Conservation (phyloP, 441 rosid genomes). For the Brassica balearica region DNA sequence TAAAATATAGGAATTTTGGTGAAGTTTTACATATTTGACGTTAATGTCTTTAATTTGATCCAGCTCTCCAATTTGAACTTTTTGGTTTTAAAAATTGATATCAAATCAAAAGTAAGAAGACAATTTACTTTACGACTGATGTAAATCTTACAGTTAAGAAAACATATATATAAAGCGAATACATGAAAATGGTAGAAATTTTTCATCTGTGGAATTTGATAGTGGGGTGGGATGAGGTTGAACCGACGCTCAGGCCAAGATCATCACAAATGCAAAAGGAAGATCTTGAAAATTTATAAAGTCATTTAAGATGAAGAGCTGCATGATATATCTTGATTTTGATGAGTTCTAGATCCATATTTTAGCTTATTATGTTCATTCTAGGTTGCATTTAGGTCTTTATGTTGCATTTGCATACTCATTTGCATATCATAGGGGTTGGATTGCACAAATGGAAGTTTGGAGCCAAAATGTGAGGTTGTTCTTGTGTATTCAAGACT, state of each 20-base stretch:
- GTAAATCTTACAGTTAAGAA: not conserved
- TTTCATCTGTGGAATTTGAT: not conserved
- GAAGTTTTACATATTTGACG: not conserved
- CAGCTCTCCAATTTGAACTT: not conserved
- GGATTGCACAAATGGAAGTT: no score
- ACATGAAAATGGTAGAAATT: not conserved
- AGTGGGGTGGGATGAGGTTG: not conserved
- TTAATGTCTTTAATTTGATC: not conserved
- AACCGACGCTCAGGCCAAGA: not conserved
- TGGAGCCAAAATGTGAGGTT: no score
- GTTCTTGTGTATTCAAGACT: no score
- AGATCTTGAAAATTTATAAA: not conserved
- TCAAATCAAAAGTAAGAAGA: not conserved
- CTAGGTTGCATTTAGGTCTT: no score
- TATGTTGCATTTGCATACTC: no score
- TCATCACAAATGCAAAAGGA: not conserved
- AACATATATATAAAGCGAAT: not conserved
- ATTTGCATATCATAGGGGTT: no score
- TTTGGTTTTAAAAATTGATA: not conserved
- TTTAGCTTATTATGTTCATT: no score
- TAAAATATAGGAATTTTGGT: not conserved
- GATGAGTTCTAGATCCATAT: no score
- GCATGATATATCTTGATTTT: no score
- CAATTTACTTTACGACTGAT: not conserved
- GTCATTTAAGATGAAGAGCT: not conserved